Evolutionary conservation across 2,329 filamentous ascomycete genomes (phyloP).

Genomic region (Bipolaris zeicola): DNA sequence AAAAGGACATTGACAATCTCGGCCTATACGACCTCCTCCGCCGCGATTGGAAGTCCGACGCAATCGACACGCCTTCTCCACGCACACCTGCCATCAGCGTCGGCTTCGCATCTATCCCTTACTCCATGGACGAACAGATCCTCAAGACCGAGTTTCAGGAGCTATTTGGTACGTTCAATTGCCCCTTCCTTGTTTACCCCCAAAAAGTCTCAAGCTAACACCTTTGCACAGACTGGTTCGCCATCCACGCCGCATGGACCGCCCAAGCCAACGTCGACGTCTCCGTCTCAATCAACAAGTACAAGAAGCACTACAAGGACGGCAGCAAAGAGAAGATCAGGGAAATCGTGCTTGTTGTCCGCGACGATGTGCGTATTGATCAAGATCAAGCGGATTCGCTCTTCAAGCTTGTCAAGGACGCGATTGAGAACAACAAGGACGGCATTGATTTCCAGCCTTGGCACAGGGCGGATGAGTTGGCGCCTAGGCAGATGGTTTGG

Average conservation of each 20-base stretch:
- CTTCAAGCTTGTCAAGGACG: slow-evolving; percentile 49
- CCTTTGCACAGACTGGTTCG: slow-evolving; percentile 50
- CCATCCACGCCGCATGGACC: slow-evolving; percentile 56
- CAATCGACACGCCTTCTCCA: slow-evolving; percentile 55
- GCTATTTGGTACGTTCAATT: slow-evolving; percentile 43
- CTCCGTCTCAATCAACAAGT: slow-evolving; percentile 54
- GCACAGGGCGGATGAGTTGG: slow-evolving; percentile 52
- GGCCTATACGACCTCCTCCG: slow-evolving; percentile 53
- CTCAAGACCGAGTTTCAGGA: slow-evolving; percentile 54
- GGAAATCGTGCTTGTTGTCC: slow-evolving; percentile 54
- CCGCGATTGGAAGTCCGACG: slow-evolving; percentile 56
- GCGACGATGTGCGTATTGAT: slow-evolving; percentile 54
- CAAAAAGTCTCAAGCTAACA: not conserved
- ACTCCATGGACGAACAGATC: slow-evolving; percentile 55
- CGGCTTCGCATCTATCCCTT: slow-evolving; percentile 55
- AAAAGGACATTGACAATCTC: slow-evolving; percentile 52
- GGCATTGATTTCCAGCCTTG: slow-evolving; percentile 51
- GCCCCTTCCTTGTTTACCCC: no score
- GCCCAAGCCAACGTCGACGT: slow-evolving; percentile 54
- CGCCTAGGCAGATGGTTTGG: slow-evolving; percentile 56
- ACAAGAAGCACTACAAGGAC: slow-evolving; percentile 49
- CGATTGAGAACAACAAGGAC: slow-evolving; percentile 49
- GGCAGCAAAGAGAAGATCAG: slow-evolving; percentile 54
- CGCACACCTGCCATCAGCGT: slow-evolving; percentile 55
- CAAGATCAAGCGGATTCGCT: slow-evolving; percentile 52